These are phyloP conservation scores for Phytophthora lateralis DNA, from an alignment of 352 stramenopile species.

Conservation along the genomic window DNA sequence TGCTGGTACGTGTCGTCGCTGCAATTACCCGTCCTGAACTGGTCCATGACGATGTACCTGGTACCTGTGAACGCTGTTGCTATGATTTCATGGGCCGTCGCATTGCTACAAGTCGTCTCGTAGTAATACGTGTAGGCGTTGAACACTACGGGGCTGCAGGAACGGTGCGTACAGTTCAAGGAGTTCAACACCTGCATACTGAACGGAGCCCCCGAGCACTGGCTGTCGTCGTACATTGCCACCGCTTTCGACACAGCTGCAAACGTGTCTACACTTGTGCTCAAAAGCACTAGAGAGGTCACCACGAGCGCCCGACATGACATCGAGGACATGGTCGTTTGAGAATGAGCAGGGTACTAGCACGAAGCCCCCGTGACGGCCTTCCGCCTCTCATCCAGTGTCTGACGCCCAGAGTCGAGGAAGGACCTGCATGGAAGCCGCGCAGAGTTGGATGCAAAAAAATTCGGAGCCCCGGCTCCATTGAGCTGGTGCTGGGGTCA, in stretches of 20 bases:
- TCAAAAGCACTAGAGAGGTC: slow-evolving; percentile 7
- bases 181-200: slow-evolving; percentile 28
- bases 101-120: slow-evolving; percentile 15
- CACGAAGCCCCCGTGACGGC: slow-evolving; percentile 2
- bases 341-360: slow-evolving; percentile 18
- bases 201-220: slow-evolving; percentile 20
- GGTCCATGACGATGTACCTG: slow-evolving; percentile 32
- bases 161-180: slow-evolving; percentile 19
- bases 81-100: slow-evolving; percentile 15
- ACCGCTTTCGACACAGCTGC: slow-evolving; percentile 18
- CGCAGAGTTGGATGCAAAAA: slow-evolving; percentile 21
- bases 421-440: slow-evolving; percentile 29
- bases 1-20: slow-evolving; percentile 21
- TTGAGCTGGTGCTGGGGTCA: slow-evolving; percentile 13
- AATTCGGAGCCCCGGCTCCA: slow-evolving; percentile 2
- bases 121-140: slow-evolving; percentile 28
- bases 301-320: slow-evolving; percentile 14
- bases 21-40: slow-evolving; percentile 28
- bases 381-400: slow-evolving; percentile 27
- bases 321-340: slow-evolving; percentile 30
- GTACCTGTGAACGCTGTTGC: slow-evolving; percentile 16
- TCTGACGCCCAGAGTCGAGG: slow-evolving; percentile 9
- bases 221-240: slow-evolving; percentile 22
- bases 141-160: slow-evolving; percentile 22
- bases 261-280: background rate